Evolutionary conservation across 441 rosid genomes (phyloP), one percentile per base, ranked within the genome.

Genomic region (Pelargonium cotyledonis): DNA sequence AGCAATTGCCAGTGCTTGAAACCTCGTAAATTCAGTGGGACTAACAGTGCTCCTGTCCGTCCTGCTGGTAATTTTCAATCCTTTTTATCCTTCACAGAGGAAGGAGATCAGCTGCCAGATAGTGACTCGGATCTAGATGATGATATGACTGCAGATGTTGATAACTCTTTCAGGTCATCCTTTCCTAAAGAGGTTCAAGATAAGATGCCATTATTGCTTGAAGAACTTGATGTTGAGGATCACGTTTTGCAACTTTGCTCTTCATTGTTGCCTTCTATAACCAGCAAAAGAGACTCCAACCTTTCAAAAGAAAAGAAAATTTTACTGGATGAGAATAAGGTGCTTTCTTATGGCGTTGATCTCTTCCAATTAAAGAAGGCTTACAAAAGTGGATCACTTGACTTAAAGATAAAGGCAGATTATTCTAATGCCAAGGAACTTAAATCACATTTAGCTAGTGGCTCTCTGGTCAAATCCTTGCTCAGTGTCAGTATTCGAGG

Each of bases 361-460:
- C 85, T 96, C 65, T 80, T 92, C 88, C 99, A 96, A 76, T 77
- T 96, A 82, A 94, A 92, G 81, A 96, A 89, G 88, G 96, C 99
- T 64, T 96, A 87, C 71, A 96, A 96, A 85, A 88, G 99, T 78
- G 99, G 99, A 65, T 96, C 99, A 19, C 78, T 94, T 57, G 99
- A 96, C 85, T 83, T 96, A 65, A 96, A 96, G 83, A 94, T 94
- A 86, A 96, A 94, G 88, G 86, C 98, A 74, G 99, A 96, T 76
- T 94, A 96, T 87, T 80, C 99, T 62, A 91, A 88, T 86, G 84
- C 96, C n/a, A 94, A 91, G 90, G 99, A 96, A 72, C 98, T 92
- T 77, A 92, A 88, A 77, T 85, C 92, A 74, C 97, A 86, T 80
- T 73, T 96, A 76, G 87, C 92, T 60, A 86, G 86, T 83, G 99